Conservation (phyloP, 176 grass and related monocot genomes). For the Thalia dealbata region DNA sequence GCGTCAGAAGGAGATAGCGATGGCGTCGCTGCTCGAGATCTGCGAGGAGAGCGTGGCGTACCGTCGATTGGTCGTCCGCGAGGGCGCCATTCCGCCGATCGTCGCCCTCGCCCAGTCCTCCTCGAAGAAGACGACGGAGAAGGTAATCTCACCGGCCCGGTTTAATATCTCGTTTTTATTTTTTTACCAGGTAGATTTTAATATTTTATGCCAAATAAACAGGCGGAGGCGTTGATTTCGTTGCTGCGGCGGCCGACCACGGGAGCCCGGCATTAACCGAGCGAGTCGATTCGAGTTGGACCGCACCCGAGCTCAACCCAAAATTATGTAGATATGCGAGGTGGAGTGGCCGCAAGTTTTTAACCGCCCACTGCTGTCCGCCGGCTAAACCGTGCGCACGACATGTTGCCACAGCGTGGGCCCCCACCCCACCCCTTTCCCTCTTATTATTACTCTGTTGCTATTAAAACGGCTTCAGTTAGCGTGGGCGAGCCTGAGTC, state of each 20-base stretch:
- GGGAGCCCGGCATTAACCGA: neutral
- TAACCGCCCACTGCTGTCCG: too few species aligned
- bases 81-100: conserved; percentile 1
- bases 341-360: too few species aligned
- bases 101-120: conserved; percentile 6
- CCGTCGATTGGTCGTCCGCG: neutral
- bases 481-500: too few species aligned
- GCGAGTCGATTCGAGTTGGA: neutral
- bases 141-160: neutral
- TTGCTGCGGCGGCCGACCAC: neutral
- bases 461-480: too few species aligned
- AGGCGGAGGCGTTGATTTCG: neutral
- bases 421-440: too few species aligned
- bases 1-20: conserved; percentile 1
- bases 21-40: neutral
- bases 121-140: neutral
- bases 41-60: conserved; percentile 1
- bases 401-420: too few species aligned
- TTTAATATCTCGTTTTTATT: too few species aligned
- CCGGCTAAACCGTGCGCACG: too few species aligned
- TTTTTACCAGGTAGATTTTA: neutral
- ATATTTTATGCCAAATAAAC: neutral
- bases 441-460: too few species aligned
- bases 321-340: too few species aligned
- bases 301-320: too few species aligned